phyloP scores from a whole-genome alignment of 345 rosid genomes.

The Populus ilicifolia region DNA sequence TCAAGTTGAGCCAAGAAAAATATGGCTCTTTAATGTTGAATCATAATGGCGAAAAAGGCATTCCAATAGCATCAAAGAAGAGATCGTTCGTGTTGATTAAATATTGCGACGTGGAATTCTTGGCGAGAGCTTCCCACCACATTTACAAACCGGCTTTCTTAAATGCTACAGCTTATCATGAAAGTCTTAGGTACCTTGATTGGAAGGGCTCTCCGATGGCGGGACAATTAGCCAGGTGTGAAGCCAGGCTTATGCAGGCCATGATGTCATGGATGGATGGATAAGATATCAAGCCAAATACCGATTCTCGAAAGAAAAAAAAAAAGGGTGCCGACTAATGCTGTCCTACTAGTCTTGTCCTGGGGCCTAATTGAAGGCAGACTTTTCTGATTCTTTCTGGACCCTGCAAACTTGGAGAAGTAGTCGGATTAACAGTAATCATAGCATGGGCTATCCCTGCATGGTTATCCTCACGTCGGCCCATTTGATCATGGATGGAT shows the following conservation, averaged over 20 bases:
- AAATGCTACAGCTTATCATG: not conserved
- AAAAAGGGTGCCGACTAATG: no score
- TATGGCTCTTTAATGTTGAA: not conserved
- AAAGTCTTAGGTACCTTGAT: not conserved
- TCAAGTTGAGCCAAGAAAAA: not conserved
- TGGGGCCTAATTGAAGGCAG: no score
- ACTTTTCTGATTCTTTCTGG: no score
- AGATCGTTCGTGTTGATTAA: not conserved
- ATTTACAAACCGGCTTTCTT: not conserved
- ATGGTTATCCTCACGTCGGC: no score
- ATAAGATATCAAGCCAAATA: no score
- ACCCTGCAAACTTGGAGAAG: no score
- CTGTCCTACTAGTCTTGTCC: no score
- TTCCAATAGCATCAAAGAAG: not conserved
- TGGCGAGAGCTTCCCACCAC: not conserved
- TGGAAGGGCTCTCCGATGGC: constrained; percentile 2
- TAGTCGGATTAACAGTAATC: no score
- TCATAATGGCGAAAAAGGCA: not conserved
- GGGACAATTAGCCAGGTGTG: not conserved
- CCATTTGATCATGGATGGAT: no score
- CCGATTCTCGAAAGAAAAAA: no score
- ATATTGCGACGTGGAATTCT: not conserved
- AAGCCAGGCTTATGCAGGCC: not conserved
- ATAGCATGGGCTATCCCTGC: no score
- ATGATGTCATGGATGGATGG: constrained; percentile 1